Conservation (phyloP, 208 protist genomes). For the Crithidia sp. region DNA sequence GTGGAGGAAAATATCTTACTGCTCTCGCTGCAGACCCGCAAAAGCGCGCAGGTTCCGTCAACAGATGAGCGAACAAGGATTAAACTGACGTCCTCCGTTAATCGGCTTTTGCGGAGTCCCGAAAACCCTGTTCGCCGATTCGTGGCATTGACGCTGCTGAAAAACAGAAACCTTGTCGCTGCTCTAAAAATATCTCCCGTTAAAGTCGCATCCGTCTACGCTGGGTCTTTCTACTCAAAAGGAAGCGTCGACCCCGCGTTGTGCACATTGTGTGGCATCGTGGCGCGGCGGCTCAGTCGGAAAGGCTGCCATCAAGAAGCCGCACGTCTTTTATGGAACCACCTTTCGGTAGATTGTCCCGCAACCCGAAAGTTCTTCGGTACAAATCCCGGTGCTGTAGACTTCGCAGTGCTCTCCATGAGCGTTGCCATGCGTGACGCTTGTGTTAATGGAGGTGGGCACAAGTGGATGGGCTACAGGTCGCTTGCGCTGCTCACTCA, state of each 20-base stretch:
- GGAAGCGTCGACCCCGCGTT: slow-evolving; percentile 28
- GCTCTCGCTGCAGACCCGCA: neutral
- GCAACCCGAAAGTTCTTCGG: slow-evolving; percentile 25
- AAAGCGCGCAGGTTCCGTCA: neutral
- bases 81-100: neutral
- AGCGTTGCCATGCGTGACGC: slow-evolving; percentile 49
- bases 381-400: slow-evolving; percentile 22
- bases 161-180: neutral
- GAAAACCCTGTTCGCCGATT: neutral
- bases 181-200: slow-evolving; percentile 1
- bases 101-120: neutral
- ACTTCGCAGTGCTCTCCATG: slow-evolving; percentile 37
- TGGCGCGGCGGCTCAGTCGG: slow-evolving; percentile 38
- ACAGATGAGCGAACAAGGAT: neutral
- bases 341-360: slow-evolving; percentile 44
- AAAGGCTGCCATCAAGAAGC: slow-evolving; percentile 36
- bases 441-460: neutral
- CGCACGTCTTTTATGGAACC: slow-evolving; percentile 70
- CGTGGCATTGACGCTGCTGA: neutral
- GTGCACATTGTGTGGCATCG: slow-evolving; percentile 32
- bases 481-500: slow-evolving; percentile 55
- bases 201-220: neutral
- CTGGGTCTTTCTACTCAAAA: slow-evolving; percentile 49
- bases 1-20: slow-evolving; percentile 27
- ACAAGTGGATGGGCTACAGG: slow-evolving; percentile 65